These are phyloP conservation scores for Tuber melanosporum DNA, from an alignment of 495 filamentous ascomycete genomes.

Conservation along the genomic window DNA sequence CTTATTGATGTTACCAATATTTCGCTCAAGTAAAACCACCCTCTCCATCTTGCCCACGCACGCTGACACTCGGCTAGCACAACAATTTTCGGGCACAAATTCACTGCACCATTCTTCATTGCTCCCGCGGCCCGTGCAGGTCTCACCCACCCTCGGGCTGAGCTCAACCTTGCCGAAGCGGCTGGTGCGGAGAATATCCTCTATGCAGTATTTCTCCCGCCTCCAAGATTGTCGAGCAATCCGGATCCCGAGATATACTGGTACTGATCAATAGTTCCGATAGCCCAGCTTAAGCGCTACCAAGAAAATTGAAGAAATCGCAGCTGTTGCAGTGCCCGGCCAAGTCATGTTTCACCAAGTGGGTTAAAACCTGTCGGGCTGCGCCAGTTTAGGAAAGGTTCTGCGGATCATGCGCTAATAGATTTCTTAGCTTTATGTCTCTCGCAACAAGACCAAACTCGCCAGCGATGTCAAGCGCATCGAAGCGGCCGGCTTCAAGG, in stretches of 20 bases:
- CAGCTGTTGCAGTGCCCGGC: slow-evolving; percentile 35
- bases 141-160: slow-evolving; percentile 43
- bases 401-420: background rate
- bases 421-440: slow-evolving; percentile 40
- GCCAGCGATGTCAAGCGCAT: slow-evolving; percentile 40
- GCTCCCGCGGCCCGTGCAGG: slow-evolving; percentile 43
- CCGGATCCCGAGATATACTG: background rate
- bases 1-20: slow-evolving; percentile 44
- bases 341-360: slow-evolving; percentile 41
- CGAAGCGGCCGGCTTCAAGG: slow-evolving; percentile 42
- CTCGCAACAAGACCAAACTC: slow-evolving; percentile 43
- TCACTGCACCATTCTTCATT: slow-evolving; percentile 47
- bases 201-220: slow-evolving; percentile 33
- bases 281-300: slow-evolving; percentile 24
- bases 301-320: slow-evolving; percentile 44
- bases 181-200: slow-evolving; percentile 44
- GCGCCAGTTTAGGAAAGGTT: background rate
- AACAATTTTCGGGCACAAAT: slow-evolving; percentile 45
- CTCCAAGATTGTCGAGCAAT: background rate
- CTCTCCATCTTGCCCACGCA: background rate
- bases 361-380: background rate
- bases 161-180: slow-evolving; percentile 43
- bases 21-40: slow-evolving; percentile 1
- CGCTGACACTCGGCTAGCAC: slow-evolving; percentile 15
- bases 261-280: background rate